Percentiles rank a stretch among this genome's conserved stretches.
Evolutionary conservation across 306 rosid species (phyloP).

Genomic region (Sphenostylis stenocarpa): DNA sequence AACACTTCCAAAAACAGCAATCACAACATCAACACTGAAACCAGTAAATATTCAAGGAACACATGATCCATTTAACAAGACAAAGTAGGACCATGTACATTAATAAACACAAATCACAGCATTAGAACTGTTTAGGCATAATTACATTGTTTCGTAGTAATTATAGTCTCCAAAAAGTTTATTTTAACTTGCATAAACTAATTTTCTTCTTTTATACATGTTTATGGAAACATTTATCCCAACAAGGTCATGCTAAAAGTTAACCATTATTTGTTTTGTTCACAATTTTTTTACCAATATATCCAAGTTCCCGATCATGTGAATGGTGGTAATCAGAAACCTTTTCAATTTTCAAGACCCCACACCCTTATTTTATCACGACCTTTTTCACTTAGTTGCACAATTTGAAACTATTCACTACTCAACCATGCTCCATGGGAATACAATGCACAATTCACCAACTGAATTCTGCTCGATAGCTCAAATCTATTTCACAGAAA

Average conservation of each 20-base stretch:
- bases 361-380: background rate
- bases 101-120: background rate
- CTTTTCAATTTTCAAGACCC: background rate
- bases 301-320: background rate
- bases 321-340: background rate
- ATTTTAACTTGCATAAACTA: background rate
- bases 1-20: background rate
- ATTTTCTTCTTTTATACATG: background rate
- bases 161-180: background rate
- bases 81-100: background rate
- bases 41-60: background rate
- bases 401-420: background rate
- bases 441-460: background rate
- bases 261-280: background rate
- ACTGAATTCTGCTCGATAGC: background rate
- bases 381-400: background rate
- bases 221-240: background rate
- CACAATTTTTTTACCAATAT: background rate
- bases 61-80: background rate
- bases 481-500: slow-evolving; percentile 7
- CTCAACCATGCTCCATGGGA: background rate
- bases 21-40: background rate
- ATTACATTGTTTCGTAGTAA: background rate
- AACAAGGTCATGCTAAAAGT: background rate
- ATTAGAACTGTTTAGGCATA: background rate